Conservation (phyloP, 495 filamentous ascomycete genomes). For the Ramalina intermedia region DNA sequence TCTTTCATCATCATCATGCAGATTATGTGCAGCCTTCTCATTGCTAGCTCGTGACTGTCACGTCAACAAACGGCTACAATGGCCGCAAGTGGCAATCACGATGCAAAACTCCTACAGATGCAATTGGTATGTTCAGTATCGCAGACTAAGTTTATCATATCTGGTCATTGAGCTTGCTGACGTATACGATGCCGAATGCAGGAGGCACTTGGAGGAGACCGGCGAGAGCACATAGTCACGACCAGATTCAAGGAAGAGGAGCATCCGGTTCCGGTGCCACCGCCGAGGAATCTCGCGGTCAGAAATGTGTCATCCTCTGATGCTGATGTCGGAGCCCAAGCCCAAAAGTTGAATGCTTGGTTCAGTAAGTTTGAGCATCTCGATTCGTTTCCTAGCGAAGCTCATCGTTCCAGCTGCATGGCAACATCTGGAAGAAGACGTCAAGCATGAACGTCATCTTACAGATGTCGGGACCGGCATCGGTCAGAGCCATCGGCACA, state of each 20-base stretch:
- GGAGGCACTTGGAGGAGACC: conserved; percentile 1
- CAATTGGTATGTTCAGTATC: background rate
- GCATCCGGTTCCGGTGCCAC: no score
- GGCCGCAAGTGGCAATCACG: background rate
- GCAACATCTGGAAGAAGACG: conserved; percentile 6
- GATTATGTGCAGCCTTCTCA: no score
- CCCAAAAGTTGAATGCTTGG: background rate
- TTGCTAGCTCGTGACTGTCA: no score
- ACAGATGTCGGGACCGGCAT: conserved; percentile 6
- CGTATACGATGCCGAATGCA: no score
- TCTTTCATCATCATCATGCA: no score
- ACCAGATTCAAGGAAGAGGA: conserved; percentile 11
- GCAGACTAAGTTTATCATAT: background rate
- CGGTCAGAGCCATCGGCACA: conserved; percentile 9
- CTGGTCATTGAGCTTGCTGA: no score
- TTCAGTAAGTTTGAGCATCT: background rate
- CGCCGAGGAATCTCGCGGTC: no score
- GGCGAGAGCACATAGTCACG: conserved; percentile 4
- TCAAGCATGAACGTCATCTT: conserved; percentile 3
- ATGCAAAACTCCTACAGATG: background rate
- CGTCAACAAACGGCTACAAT: background rate
- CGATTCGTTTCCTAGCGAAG: background rate
- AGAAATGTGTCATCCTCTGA: conserved; percentile 3
- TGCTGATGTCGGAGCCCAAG: background rate
- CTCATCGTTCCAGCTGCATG: conserved; percentile 5